phyloP scores from a whole-genome alignment of 1,284 basidiomycete species.

The Leccinum pachyderme region DNA sequence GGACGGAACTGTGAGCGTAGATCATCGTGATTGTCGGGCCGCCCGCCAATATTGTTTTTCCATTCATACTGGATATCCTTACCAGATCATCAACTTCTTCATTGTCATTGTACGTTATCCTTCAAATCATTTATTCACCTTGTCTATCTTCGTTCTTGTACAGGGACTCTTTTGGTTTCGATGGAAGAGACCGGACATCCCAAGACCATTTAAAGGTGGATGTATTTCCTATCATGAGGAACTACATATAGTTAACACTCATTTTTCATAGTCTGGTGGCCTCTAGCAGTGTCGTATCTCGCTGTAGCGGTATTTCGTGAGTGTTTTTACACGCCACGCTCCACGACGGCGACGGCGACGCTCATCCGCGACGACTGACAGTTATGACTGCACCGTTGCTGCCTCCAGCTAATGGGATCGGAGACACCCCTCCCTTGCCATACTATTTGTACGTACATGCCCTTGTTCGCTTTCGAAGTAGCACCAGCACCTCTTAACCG shows the following conservation, averaged over 20 bases:
- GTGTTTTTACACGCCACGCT: slow-evolving; percentile 6
- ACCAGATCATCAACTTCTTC: slow-evolving; percentile 55
- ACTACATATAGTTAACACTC: not conserved
- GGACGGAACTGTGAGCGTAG: slow-evolving; percentile 25
- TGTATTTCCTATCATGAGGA: not conserved
- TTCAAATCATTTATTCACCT: no score
- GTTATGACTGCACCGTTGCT: slow-evolving; percentile 58
- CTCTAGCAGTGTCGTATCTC: slow-evolving; percentile 55
- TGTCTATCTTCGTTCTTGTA: not conserved
- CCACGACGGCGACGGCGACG: not conserved
- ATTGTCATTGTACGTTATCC: slow-evolving; percentile 43
- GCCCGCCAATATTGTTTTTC: slow-evolving; percentile 45
- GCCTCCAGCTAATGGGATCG: slow-evolving; percentile 49
- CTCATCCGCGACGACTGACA: slow-evolving; percentile 15
- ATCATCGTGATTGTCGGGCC: slow-evolving; percentile 49
- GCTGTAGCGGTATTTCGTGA: slow-evolving; percentile 50
- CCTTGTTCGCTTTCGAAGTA: not conserved
- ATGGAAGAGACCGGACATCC: slow-evolving; percentile 46
- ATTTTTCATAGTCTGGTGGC: slow-evolving; percentile 48
- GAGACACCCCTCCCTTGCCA: slow-evolving; percentile 58
- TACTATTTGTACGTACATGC: slow-evolving; percentile 48
- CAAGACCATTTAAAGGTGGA: slow-evolving; percentile 56
- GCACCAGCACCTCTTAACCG: not conserved
- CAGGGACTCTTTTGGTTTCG: slow-evolving; percentile 59
- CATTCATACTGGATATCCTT: slow-evolving; percentile 57